Conservation (phyloP, 2,329 filamentous ascomycete genomes). For the Fusarium chaquense region DNA sequence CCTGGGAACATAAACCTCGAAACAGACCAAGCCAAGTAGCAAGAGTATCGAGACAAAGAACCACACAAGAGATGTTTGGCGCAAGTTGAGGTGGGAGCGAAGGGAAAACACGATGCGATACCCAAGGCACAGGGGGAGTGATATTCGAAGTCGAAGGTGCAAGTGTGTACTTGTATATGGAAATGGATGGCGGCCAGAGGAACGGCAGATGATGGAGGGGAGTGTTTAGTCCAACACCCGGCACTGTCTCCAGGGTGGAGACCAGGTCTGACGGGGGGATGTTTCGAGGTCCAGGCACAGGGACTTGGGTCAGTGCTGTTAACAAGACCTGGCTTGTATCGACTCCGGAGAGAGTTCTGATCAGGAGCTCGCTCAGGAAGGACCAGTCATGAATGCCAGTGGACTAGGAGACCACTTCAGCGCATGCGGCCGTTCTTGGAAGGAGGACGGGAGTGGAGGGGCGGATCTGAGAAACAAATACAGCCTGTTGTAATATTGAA, state of each 20-base stretch:
- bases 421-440: constrained; percentile 63
- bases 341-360: constrained; percentile 49
- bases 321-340: constrained; percentile 47
- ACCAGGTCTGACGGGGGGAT: constrained; percentile 51
- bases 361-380: constrained; percentile 42
- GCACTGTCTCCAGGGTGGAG: constrained; percentile 62
- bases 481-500: constrained; percentile 43
- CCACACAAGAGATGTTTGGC: constrained; percentile 28
- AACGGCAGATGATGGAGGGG: constrained; percentile 63
- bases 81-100: constrained; percentile 31
- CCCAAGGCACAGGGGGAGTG: constrained; percentile 40
- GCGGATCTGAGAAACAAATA: constrained; percentile 46
- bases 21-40: constrained; percentile 18
- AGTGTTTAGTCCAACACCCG: constrained; percentile 62
- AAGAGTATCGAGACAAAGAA: constrained; percentile 23
- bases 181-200: constrained; percentile 54
- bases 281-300: constrained; percentile 56
- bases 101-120: constrained; percentile 27
- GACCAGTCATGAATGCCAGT: constrained; percentile 44
- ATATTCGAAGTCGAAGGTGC: constrained; percentile 56
- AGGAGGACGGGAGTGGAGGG: constrained; percentile 56
- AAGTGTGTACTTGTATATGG: constrained; percentile 62
- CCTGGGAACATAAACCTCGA: constrained; percentile 41
- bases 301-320: constrained; percentile 49
- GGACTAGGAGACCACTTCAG: constrained; percentile 50